phyloP scores from a whole-genome alignment of 1,284 basidiomycete species.

The Boletus semigastroideus region DNA sequence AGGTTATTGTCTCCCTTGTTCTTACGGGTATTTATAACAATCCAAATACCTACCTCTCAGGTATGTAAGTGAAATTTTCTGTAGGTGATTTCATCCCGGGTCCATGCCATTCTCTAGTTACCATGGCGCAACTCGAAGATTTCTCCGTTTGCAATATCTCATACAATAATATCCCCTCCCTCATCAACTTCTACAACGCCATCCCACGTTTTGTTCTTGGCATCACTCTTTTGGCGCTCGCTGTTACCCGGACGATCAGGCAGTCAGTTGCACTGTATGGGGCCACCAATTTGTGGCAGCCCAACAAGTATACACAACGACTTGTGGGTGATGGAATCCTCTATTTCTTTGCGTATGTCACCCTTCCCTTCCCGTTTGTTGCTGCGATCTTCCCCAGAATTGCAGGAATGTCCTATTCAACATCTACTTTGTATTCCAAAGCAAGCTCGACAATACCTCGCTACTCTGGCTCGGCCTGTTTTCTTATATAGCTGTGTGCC shows the following conservation, averaged over 20 bases:
- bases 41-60: background rate
- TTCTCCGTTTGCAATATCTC: background rate
- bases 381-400: background rate
- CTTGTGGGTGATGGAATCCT: background rate
- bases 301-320: background rate
- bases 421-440: background rate
- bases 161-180: background rate
- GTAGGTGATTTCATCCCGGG: background rate
- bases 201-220: background rate
- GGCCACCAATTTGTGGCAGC: background rate
- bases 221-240: background rate
- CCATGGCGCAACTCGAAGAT: accelerated
- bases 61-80: background rate
- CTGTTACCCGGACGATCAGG: background rate
- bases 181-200: background rate
- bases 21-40: background rate
- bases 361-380: background rate
- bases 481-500: background rate
- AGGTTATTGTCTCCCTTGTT: background rate
- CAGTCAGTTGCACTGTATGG: background rate
- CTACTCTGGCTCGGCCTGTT: background rate
- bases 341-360: background rate
- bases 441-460: background rate
- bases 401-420: background rate
- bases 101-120: background rate